Evolutionary conservation across 177 flowering plant genomes (phyloP), one percentile per base, ranked within the genome.

Genomic region (Vitis hybrid): DNA sequence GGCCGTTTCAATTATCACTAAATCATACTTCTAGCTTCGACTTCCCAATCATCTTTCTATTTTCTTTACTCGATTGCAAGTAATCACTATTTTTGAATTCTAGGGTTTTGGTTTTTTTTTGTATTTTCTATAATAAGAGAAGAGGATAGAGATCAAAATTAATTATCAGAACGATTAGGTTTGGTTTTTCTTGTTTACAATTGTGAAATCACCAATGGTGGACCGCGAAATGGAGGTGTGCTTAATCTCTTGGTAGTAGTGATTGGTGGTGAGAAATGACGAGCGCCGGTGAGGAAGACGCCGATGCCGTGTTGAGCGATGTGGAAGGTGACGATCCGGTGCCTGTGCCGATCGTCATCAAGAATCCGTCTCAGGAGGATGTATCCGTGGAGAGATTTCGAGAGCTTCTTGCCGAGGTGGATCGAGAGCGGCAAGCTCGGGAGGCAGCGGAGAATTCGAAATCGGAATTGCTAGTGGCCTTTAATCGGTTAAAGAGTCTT

Each of bases 261-360:
- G 1, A 48, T 33, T 16, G 14, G 1, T 49, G 56, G 19, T 48
- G 9, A 8, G 11, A 11, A 51, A 88, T 86, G 90, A 82, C 83
- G 60, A 80, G 75, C 65, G 81, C 72, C 58, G 89, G 73, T 19
- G 92, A 83, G 6, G 95, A 83, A 13, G 93, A 88, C 56, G 77
- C 78, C 72, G 89, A 88, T 59, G 83, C 86, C 7, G 90, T 91
- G 12, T 85, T 93, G 72, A 94, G 98, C 79, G 97, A 94, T 72
- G 88, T 94, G 11, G 98, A 92, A 61, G 90, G 66, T 14, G 95
- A 89, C 15, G 86, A 90, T 73, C 81, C 90, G 14, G 69, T 73
- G 55, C 81, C 90, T 11, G 69, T 73, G 55, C 87, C 91, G 63
- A 61, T 82, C 66, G 72, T 63, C 3, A 71, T 81, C 19, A 51